Evolutionary conservation across 345 rosid genomes (phyloP), one percentile per base, ranked within the genome.

Genomic region (Turritis glabra): DNA sequence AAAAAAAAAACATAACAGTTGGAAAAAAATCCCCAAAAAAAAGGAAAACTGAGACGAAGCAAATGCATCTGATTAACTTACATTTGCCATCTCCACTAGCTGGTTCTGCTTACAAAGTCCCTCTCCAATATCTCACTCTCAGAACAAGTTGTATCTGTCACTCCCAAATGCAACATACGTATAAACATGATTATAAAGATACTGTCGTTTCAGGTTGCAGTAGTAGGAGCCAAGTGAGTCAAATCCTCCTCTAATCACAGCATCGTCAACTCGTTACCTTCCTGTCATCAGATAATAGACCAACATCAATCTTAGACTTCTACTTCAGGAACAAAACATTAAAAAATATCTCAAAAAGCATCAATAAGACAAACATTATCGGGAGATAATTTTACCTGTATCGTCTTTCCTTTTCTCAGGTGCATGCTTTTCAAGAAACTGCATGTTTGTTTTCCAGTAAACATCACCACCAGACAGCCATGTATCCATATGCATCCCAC

Each of bases 401-500:
- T 81, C 79, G 44, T 58, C 55, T 62, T 78, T 84, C 66, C 60
- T 85, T 53, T 71, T 78, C 83, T 81, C 89, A 15, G 88, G 82
- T 55, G 82, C 89, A 82, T 86, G 73, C 27, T 87, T 82, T 38
- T 73, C 90, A 52, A 96, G 76, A 74, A 90, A 92, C 65, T 79
- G 76, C 76, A 76, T 86, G 64, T 84, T 69, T 25, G 89, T 88
- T 74, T 61, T 80, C 99, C 99, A 96, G 70, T 96, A 96, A 14
- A 74, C 77, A 55, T 96, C 98, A 48, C 99, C 99, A 72, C 97
- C 98, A 64, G 87, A 46, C 47, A 92, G 75, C 99, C 99, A 95
- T 58, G 99, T 96, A 79, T 92, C 94, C 99, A 96, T 96, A 79
- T 96, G 99, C 98, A 96, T 89, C 64, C 99, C 99, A 67, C 65